These are phyloP conservation scores for Tulasnella sp. DNA, from an alignment of 768 basidiomycete genomes.

Conservation along the genomic window DNA sequence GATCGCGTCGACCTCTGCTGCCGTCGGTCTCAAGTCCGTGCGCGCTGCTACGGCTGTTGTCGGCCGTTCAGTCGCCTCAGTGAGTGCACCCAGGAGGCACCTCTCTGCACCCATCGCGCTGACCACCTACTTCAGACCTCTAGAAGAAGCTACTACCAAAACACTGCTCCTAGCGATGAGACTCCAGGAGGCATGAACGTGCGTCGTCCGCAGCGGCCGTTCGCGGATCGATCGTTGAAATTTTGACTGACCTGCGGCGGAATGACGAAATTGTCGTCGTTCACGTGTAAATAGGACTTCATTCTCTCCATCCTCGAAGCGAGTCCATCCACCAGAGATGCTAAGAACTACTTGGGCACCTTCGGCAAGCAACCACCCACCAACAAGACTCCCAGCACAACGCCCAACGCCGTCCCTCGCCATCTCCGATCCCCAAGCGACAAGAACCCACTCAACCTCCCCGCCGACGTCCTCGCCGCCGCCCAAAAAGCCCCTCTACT, in stretches of 20 bases:
- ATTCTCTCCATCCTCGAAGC: slow-evolving; percentile 89
- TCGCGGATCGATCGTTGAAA: not conserved
- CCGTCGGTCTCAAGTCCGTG: not conserved
- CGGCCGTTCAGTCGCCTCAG: not conserved
- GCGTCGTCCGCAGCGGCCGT: not conserved
- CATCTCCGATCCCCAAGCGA: slow-evolving; percentile 20
- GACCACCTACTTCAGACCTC: not conserved
- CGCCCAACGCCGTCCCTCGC: slow-evolving; percentile 16
- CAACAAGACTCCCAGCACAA: slow-evolving; percentile 10
- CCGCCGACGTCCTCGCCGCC: slow-evolving; percentile 19
- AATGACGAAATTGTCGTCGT: not conserved
- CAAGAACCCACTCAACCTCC: slow-evolving; percentile 23
- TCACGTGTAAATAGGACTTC: slow-evolving; percentile 55
- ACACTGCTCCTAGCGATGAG: not conserved
- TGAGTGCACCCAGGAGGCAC: not conserved
- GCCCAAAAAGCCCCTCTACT: slow-evolving; percentile 28
- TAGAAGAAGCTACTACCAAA: not conserved
- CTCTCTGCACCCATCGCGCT: not conserved
- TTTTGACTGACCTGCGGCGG: not conserved
- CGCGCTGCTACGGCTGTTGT: not conserved
- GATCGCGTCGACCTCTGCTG: not conserved
- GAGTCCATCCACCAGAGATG: slow-evolving; percentile 84
- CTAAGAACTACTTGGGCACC: slow-evolving; percentile 80
- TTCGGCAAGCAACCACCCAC: slow-evolving; percentile 41
- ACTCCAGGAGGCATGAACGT: not conserved